A percentile compares a stretch with the other conserved stretches of the same genome.
These are phyloP conservation scores for Cercis canadensis DNA, from an alignment of 306 rosid genomes.

Conservation along the genomic window DNA sequence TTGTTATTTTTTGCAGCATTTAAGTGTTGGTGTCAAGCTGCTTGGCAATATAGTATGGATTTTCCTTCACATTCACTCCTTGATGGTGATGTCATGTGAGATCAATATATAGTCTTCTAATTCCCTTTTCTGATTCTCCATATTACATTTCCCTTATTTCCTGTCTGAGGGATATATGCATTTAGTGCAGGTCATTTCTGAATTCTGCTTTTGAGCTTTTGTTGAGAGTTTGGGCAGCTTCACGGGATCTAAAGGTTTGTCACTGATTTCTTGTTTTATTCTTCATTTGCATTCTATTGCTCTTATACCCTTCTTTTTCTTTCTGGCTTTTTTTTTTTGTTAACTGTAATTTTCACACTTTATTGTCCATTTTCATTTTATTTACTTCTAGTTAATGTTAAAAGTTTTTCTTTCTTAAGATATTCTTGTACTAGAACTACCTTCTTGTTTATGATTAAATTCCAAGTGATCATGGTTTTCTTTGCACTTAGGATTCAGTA, in stretches of 20 bases:
- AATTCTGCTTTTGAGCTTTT: conserved; percentile 95
- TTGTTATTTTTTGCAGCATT: conserved; percentile 71
- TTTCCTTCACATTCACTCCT: conserved; percentile 71
- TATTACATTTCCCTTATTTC: conserved; percentile 29
- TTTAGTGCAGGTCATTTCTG: conserved; percentile 88
- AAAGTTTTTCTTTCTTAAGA: not conserved
- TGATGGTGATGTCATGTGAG: conserved; percentile 92
- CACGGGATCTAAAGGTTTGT: conserved; percentile 88
- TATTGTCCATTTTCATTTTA: not conserved
- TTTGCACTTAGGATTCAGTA: too few relatives aligned
- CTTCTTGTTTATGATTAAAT: conserved; percentile 9
- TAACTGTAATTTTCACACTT: not conserved
- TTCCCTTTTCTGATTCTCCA: conserved; percentile 27
- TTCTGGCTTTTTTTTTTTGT: not conserved
- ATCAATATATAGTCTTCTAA: conserved; percentile 36
- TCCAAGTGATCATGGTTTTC: too few relatives aligned
- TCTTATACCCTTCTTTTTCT: conserved; percentile 16
- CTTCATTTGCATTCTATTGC: not conserved
- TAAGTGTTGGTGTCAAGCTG: conserved; percentile 99
- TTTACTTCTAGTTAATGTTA: not conserved
- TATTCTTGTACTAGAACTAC: too few relatives aligned
- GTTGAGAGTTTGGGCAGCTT: conserved; percentile 92
- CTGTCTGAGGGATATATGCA: conserved; percentile 46
- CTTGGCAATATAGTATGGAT: conserved; percentile 79
- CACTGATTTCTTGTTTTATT: conserved; percentile 19